Percentiles rank a stretch among this genome's conserved stretches.
These are phyloP conservation scores for Aspergillus aculeatinus DNA, from an alignment of 2,329 filamentous ascomycete genomes.

Conservation along the genomic window DNA sequence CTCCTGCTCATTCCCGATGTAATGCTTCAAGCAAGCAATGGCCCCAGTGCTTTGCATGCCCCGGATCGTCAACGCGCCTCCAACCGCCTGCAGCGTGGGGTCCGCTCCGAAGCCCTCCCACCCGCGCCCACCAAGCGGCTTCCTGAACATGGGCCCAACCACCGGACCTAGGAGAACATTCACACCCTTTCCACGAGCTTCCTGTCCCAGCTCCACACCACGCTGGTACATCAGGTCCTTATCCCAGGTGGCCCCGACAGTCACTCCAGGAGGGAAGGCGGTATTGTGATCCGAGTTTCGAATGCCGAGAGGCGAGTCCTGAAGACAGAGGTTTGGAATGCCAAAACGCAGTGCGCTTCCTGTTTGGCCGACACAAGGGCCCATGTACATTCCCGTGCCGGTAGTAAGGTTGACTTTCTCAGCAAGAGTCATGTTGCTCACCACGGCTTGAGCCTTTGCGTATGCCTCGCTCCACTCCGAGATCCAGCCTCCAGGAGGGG, in stretches of 20 bases:
- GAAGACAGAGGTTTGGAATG: slow-evolving; percentile 69
- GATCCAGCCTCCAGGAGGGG: slow-evolving; percentile 70
- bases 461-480: slow-evolving; percentile 69
- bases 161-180: slow-evolving; percentile 70
- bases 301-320: slow-evolving; percentile 70
- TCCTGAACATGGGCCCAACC: slow-evolving; percentile 70
- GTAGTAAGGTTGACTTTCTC: slow-evolving; percentile 78
- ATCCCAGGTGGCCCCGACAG: slow-evolving; percentile 71
- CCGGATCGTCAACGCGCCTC: slow-evolving; percentile 53
- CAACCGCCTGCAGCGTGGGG: slow-evolving; percentile 61
- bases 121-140: slow-evolving; percentile 69
- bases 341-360: slow-evolving; percentile 69
- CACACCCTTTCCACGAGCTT: slow-evolving; percentile 71
- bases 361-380: slow-evolving; percentile 72
- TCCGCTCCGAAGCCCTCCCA: slow-evolving; percentile 76
- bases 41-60: slow-evolving; percentile 59
- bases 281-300: slow-evolving; percentile 72
- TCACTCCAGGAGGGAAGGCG: slow-evolving; percentile 77
- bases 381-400: slow-evolving; percentile 72
- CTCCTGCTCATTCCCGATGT: slow-evolving; percentile 52
- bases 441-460: slow-evolving; percentile 64
- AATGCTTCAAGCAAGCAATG: slow-evolving; percentile 59
- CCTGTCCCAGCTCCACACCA: slow-evolving; percentile 66
- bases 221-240: slow-evolving; percentile 69
- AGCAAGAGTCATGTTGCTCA: slow-evolving; percentile 73